Conservation (phyloP, 805 yeast genomes). For the Jamesozyma spencerorum region DNA sequence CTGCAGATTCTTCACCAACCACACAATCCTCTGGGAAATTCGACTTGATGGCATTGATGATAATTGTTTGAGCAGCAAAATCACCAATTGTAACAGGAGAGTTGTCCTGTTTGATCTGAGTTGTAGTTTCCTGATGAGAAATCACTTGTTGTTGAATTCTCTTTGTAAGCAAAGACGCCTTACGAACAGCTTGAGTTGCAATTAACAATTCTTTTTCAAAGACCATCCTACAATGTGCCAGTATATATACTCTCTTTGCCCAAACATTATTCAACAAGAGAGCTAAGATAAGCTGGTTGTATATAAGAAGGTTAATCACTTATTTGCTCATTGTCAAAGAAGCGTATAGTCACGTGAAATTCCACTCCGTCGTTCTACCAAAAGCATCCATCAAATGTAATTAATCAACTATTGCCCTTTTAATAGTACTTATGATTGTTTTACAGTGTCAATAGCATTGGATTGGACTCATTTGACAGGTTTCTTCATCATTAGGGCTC, state of each 20-base stretch:
- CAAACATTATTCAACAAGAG: too few species aligned
- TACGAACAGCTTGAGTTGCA: conserved; percentile 83
- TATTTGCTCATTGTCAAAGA: background rate
- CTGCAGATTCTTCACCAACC: conserved; percentile 92
- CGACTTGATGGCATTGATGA: conserved; percentile 69
- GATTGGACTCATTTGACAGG: too few species aligned
- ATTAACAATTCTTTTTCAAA: conserved; percentile 62
- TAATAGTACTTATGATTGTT: too few species aligned
- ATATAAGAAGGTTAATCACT: too few species aligned
- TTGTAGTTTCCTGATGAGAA: conserved; percentile 38
- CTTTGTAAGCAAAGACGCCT: conserved; percentile 73
- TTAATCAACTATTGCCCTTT: too few species aligned
- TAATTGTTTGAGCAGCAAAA: conserved; percentile 89
- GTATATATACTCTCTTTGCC: background rate
- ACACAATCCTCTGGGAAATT: conserved; percentile 80
- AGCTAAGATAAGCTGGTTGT: too few species aligned
- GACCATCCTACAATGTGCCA: conserved; percentile 18
- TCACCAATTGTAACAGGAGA: conserved; percentile 97
- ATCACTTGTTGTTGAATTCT: conserved; percentile 48
- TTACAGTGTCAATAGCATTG: too few species aligned
- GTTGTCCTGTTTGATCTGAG: conserved; percentile 73
- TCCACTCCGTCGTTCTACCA: too few species aligned
- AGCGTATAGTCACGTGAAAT: conserved; percentile 4
- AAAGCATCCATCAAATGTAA: too few species aligned
- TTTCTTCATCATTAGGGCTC: background rate